Base-by-base conservation (phyloP, 2,329 filamentous ascomycete genomes). In the Fusarium veterinarium region DNA sequence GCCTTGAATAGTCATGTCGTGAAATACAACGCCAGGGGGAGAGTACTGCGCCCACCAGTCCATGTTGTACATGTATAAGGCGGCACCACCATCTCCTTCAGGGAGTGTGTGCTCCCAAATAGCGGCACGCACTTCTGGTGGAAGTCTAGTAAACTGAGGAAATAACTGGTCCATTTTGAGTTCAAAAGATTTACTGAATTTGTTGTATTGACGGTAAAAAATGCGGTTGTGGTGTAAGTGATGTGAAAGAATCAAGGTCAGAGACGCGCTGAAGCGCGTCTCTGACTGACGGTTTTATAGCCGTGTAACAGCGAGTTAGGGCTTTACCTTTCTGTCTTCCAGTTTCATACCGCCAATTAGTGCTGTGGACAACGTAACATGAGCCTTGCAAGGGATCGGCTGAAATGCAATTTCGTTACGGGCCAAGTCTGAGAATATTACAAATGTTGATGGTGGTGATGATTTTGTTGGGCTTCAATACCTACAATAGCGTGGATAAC, bases 101-200 rank as follows among this genome's bases (percentile, higher is more conserved):
- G 64, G 56, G 4, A 79, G 45, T 20, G 64, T 52, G 7, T 61
- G 57, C 12, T 58, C 38, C 78, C 78, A 80, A 37, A 80, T 75
- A 11, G 55, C 35, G 12, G 45, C 56, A 31, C 79, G 78, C 12
- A 80, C 59, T 70, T 80, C 78, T 16, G 46, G 20, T 5, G 77
- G 76, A 23, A 80, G 69, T 6, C 42, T 53, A 10, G 8, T 13
- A 40, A 80, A 81, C 7, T 25, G 55, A 45, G 63, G 62, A 52
- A 79, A 77, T 14, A 31, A 37, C n/a, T 45, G 11, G 20, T 16
- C 30, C 64, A 69, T 64, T n/a, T 13, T 35, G 30, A 41, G 35
- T 17, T 25, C 2, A 28, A 12, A 16, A 20, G 3, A 19, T 8
- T 12, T 12, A 35, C 9, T 9, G 16, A 37, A 30, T 10, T 40